These are phyloP conservation scores for Kwoniella sp. DNA, from an alignment of 768 basidiomycete species.

Conservation along the genomic window DNA sequence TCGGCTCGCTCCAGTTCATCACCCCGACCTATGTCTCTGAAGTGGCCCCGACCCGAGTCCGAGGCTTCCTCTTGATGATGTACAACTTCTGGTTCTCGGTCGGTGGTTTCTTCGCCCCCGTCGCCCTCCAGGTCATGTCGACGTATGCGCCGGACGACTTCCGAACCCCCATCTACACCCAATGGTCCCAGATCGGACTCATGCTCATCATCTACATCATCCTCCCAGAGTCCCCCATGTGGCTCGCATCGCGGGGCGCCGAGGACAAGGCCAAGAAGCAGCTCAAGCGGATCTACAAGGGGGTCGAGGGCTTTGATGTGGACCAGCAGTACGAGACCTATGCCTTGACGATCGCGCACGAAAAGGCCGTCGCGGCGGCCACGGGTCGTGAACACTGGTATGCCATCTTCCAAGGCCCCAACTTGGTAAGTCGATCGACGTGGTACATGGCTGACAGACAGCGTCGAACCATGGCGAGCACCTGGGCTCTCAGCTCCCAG, in stretches of 20 bases:
- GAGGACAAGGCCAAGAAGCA: constrained; percentile 8
- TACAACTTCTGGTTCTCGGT: constrained; percentile 20
- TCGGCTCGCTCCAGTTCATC: constrained; percentile 17
- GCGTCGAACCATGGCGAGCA: constrained; percentile 18
- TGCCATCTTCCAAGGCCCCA: constrained; percentile 10
- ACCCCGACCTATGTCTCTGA: constrained; percentile 22
- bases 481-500: constrained; percentile 11
- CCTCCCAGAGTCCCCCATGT: constrained; percentile 19
- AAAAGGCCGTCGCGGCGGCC: constrained; percentile 5
- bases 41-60: constrained; percentile 13
- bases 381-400: constrained; percentile 1
- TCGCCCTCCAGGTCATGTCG: constrained; percentile 13
- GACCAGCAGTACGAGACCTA: constrained; percentile 17
- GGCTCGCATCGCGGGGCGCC: constrained; percentile 8
- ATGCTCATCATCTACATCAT: constrained; percentile 20
- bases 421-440: constrained; percentile 5
- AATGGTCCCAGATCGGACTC: constrained; percentile 18
- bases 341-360: constrained; percentile 14
- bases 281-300: constrained; percentile 9
- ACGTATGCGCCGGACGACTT: constrained; percentile 12
- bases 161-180: constrained; percentile 19
- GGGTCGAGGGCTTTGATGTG: constrained; percentile 7
- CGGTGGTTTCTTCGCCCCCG: constrained; percentile 13
- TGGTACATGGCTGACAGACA: not conserved
- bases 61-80: constrained; percentile 16